A percentile compares a stretch with the other conserved stretches of the same genome.
Evolutionary conservation across 345 rosid species (phyloP).

Genomic region (Euphorbia peplus): DNA sequence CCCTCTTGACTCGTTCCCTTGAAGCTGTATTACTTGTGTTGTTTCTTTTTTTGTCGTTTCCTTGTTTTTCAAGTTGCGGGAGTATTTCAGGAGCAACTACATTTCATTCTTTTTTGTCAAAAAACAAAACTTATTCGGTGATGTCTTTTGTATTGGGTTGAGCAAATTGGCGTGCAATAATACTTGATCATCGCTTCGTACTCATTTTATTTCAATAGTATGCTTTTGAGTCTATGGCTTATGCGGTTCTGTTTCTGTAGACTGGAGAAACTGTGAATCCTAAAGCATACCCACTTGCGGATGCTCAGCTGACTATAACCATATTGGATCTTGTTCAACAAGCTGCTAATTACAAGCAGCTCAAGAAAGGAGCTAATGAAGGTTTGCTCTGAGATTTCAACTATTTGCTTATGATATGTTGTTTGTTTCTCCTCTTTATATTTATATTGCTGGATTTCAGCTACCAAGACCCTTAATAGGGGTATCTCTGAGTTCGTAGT

Average conservation of each 20-base stretch:
- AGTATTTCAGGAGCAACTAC: no score
- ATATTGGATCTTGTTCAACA: constrained; percentile 91
- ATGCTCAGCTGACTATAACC: constrained; percentile 66
- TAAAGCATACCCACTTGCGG: constrained; percentile 85
- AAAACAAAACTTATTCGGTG: no score
- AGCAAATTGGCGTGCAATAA: no score
- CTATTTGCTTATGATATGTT: not conserved
- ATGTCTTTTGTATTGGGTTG: no score
- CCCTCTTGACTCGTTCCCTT: no score
- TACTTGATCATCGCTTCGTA: no score
- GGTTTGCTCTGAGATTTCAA: constrained; percentile 29
- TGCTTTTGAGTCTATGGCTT: not conserved
- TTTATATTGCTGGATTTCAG: constrained; percentile 30
- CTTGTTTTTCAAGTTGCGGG: no score
- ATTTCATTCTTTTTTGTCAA: no score
- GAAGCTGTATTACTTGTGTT: no score
- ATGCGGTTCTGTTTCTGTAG: constrained; percentile 5
- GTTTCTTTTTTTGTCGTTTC: no score
- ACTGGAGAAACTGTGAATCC: constrained; percentile 75
- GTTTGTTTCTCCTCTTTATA: not conserved
- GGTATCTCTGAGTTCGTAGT: constrained; percentile 92
- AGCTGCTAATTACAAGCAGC: constrained; percentile 96
- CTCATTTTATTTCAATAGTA: no score
- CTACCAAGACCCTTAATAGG: constrained; percentile 91
- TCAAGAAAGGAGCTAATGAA: constrained; percentile 98